phyloP scores from a whole-genome alignment of 2,329 filamentous ascomycete genomes.

The Nothophaeocryptopus gaeumannii region DNA sequence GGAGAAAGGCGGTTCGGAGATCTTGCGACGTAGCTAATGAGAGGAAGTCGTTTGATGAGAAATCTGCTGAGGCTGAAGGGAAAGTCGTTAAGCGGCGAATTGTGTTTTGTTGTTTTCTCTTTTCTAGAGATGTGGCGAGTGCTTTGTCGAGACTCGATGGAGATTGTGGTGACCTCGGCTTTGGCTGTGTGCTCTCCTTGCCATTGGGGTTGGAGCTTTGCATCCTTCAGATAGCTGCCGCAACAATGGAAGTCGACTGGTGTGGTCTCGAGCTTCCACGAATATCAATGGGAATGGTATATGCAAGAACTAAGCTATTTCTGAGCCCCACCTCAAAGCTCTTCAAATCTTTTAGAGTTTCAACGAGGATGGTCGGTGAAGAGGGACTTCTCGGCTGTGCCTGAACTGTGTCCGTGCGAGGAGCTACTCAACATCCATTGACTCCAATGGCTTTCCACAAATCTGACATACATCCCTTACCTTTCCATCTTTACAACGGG shows the following conservation, averaged over 20 bases:
- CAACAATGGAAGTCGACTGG: no score
- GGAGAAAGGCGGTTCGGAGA: slow-evolving; percentile 50
- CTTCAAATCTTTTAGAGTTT: no score
- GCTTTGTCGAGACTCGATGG: slow-evolving; percentile 24
- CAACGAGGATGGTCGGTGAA: no score
- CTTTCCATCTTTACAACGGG: no score
- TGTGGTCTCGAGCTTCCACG: background rate
- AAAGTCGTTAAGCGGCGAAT: slow-evolving; percentile 49
- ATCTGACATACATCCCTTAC: no score
- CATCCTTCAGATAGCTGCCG: no score
- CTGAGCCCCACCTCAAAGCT: no score
- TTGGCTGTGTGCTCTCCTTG: background rate
- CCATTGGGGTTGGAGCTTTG: background rate
- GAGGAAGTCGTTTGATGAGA: slow-evolving; percentile 66
- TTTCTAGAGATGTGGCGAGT: slow-evolving; percentile 34
- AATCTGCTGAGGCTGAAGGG: slow-evolving; percentile 48
- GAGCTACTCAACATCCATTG: no score
- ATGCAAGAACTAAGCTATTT: no score
- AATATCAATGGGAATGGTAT: background rate
- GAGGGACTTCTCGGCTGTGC: no score
- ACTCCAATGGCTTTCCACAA: no score
- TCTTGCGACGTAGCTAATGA: slow-evolving; percentile 52
- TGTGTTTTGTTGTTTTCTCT: slow-evolving; percentile 44
- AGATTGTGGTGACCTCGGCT: background rate
- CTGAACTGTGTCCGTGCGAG: no score